These are phyloP conservation scores for Spathaspora passalidarum DNA, from an alignment of 805 yeast genomes.

Conservation along the genomic window DNA sequence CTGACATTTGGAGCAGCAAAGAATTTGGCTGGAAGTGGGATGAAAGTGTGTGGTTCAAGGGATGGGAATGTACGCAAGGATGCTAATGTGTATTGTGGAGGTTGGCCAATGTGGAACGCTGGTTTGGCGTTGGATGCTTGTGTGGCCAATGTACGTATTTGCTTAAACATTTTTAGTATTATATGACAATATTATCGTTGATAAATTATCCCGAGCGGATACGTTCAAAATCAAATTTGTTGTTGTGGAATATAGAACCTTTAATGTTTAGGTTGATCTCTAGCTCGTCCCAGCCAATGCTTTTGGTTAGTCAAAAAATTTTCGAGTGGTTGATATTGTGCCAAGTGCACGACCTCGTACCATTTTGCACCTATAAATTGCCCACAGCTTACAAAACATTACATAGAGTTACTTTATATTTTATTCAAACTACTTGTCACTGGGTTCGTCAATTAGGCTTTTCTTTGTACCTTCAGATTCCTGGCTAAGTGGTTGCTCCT, in stretches of 20 bases:
- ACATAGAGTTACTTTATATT: too few relatives aligned
- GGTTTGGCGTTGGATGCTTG: constrained; percentile 4
- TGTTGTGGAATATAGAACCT: background rate
- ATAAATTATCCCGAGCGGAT: background rate
- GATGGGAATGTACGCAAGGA: constrained; percentile 85
- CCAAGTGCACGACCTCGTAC: background rate
- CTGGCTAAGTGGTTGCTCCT: too few relatives aligned
- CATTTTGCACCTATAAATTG: background rate
- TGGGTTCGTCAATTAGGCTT: background rate
- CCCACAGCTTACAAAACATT: too few relatives aligned
- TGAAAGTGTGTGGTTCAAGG: constrained; percentile 74
- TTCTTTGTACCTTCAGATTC: background rate
- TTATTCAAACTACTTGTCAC: background rate
- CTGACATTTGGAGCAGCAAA: constrained; percentile 57
- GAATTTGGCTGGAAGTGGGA: constrained; percentile 73
- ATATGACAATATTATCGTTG: background rate
- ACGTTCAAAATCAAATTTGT: background rate
- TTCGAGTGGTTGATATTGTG: background rate
- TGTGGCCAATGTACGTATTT: constrained; percentile 30
- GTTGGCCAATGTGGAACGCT: constrained; percentile 30
- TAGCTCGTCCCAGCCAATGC: background rate
- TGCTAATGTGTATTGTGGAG: constrained; percentile 73
- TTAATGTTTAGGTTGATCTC: background rate
- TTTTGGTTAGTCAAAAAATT: background rate
- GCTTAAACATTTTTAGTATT: constrained; percentile 18